Evolutionary conservation across 2,329 filamentous ascomycete genomes (phyloP), one percentile per base, ranked within the genome.

Genomic region (Knufia petricola): DNA sequence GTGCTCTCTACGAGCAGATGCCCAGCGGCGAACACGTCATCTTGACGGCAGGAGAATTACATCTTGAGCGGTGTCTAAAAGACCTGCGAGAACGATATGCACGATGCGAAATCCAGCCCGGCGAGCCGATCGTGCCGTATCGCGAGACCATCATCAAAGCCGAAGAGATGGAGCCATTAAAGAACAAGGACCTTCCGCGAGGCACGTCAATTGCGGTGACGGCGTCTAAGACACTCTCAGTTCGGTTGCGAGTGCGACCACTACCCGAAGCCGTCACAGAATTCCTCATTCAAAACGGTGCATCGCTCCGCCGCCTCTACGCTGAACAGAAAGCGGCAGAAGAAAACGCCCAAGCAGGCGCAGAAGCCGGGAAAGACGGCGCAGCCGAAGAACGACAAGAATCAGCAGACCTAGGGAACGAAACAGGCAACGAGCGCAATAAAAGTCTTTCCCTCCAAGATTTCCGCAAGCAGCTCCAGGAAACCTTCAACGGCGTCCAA

Each of bases 11-110:
- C 59, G 89, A 96, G 63, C 87, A 94, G 44, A 83, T 96, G 46
- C 78, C 83, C 49, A 95, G 84, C 57, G 92, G 92, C 49, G 92
- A 98, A 67, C 92, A 98, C 65, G 92, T 98, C 36, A 79, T 98
- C 19, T 68, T 95, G 31, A 96, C 92, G 0, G 92, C 92, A 4
- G 92, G 92, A 47, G 92, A 98, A 66, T 64, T 98, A 56, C 92
- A 98, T 68, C 74, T 98, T 2, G 92, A 98, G 66, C 76, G 92
- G 49, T 98, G 92, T 63, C 66, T 98, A 51, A 95, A 92, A 46
- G 92, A 98, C 69, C 73, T 98, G 21, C 79, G 87, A 53, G 92
- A 98, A 63, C 77, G 92, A 3, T 98, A 95, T 62, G 90, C 92
- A 4, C 83, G 81, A 55, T 96, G 94, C 62, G 90, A 96, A 57